Evolutionary conservation across 495 filamentous ascomycete species (phyloP).

Genomic region (Chaetomium cochliodes): DNA sequence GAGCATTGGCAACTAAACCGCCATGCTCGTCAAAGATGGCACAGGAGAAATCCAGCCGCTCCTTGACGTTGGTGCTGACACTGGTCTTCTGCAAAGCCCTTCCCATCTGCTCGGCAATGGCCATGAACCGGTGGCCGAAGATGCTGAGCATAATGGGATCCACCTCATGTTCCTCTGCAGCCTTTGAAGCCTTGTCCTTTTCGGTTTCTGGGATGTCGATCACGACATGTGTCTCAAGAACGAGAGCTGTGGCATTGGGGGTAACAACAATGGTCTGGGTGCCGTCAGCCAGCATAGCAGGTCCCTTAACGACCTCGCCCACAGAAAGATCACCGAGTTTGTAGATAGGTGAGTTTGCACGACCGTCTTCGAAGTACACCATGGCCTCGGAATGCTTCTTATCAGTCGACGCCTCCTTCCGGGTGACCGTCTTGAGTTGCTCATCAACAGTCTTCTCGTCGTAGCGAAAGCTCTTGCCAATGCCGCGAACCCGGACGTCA

Average conservation of each 20-base stretch:
- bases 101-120: constrained; percentile 98
- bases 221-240: constrained; percentile 71
- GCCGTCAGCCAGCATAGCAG: constrained; percentile 88
- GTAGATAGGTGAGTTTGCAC: constrained; percentile 81
- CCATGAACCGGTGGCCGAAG: constrained; percentile 97
- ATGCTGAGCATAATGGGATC: constrained; percentile 93
- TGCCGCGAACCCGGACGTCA: constrained; percentile 84
- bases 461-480: constrained; percentile 79
- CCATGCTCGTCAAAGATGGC: constrained; percentile 91
- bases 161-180: constrained; percentile 54
- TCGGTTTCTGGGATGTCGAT: constrained; percentile 64
- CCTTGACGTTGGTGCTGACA: constrained; percentile 97
- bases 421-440: constrained; percentile 66
- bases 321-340: constrained; percentile 73
- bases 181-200: constrained; percentile 45
- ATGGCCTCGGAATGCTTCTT: constrained; percentile 56
- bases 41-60: constrained; percentile 94
- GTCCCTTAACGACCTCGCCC: constrained; percentile 76
- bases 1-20: constrained; percentile 90
- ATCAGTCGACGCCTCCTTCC: constrained; percentile 44
- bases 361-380: constrained; percentile 72
- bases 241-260: constrained; percentile 69
- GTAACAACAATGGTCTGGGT: constrained; percentile 95
- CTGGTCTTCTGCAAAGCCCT: constrained; percentile 93
- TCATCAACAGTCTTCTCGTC: constrained; percentile 77